A percentile compares a stretch with the other conserved stretches of the same genome.
Evolutionary conservation across 148 eudicot genomes (phyloP).

Genomic region (Polygonum maritimum): DNA sequence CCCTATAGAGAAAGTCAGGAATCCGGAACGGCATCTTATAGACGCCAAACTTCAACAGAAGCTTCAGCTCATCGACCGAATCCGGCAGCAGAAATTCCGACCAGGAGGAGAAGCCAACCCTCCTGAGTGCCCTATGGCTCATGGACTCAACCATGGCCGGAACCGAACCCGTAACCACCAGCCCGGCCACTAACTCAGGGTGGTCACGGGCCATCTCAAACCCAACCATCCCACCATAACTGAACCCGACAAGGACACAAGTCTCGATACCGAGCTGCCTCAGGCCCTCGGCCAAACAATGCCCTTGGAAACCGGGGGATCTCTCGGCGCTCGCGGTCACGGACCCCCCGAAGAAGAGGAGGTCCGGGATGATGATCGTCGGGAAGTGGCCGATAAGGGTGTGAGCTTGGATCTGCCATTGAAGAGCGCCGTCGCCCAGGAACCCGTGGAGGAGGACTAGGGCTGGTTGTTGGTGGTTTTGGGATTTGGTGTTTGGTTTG

Average conservation of each 20-base stretch:
- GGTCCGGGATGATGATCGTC: constrained; percentile 38
- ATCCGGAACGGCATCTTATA: too few species aligned
- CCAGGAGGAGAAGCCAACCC: constrained; percentile 29
- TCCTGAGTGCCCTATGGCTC: neutral
- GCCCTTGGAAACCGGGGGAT: constrained; percentile 34
- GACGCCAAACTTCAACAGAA: constrained; percentile 14
- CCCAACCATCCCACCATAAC: constrained; percentile 55
- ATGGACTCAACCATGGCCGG: constrained; percentile 28
- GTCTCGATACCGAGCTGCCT: constrained; percentile 33
- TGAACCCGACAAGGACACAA: constrained; percentile 45
- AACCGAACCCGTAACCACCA: constrained; percentile 34
- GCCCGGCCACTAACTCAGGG: constrained; percentile 34
- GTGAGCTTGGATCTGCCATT: constrained; percentile 35
- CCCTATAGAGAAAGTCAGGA: too few species aligned
- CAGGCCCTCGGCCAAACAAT: constrained; percentile 35
- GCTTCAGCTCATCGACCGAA: constrained; percentile 24
- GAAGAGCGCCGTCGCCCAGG: constrained; percentile 27
- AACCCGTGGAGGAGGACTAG: constrained; percentile 40
- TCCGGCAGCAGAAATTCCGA: constrained; percentile 32
- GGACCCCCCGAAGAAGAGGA: constrained; percentile 46
- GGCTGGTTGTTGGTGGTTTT: constrained; percentile 21
- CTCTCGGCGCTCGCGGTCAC: constrained; percentile 16
- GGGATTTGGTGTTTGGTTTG: neutral
- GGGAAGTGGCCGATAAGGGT: constrained; percentile 20
- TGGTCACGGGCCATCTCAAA: constrained; percentile 41